Evolutionary conservation across 2,329 filamentous ascomycete species (phyloP), one percentile per base, ranked within the genome.

Genomic region (Sporothrix pallida): DNA sequence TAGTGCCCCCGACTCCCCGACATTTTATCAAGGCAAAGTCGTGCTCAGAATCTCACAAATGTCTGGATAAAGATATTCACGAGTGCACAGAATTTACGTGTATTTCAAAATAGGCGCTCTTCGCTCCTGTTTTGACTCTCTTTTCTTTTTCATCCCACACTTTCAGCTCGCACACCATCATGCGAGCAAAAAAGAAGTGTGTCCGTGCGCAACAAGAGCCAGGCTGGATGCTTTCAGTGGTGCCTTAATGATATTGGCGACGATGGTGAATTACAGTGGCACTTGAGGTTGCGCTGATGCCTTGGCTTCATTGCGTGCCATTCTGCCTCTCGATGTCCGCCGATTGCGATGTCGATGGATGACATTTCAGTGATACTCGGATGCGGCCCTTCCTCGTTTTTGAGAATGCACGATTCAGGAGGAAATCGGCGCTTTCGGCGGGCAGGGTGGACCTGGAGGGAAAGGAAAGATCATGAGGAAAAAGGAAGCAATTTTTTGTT

Each of bases 321-420:
- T 20, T 44, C 37, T 6, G 23, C 23, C 15, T 52, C 15, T 52
- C 48, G 3, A 17, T 23, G 60, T 6, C 60, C n/a, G 10, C 31
- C 1, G 7, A 13, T 20, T 12, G 9, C n/a, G 26, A 42, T 42
- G 20, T 3, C 23, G 23, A 26, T 26, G 23, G 23, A 26, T n/a
- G 10, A 2, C 8, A 20, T 17, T 20, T 44, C n/a, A 31, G 26
- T 15, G 23, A 50, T 69, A 26, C 12, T 68, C 44, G 17, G 37
- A 1, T n/a, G 48, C 48, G 23, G 15, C 17, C 13, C 58, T 31
- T 50, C 13, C 31, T 70, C 31, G 52, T 54, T 56, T 3, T 13
- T 54, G 50, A 26, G 54, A 2, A 42, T 37, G 31, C 79, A 78
- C 74, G 77, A 75, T 73, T 77, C 76, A 79, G 78, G 78, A 77